Conservation (phyloP, 2,329 filamentous ascomycete species). For the Fusarium liriodendri region DNA sequence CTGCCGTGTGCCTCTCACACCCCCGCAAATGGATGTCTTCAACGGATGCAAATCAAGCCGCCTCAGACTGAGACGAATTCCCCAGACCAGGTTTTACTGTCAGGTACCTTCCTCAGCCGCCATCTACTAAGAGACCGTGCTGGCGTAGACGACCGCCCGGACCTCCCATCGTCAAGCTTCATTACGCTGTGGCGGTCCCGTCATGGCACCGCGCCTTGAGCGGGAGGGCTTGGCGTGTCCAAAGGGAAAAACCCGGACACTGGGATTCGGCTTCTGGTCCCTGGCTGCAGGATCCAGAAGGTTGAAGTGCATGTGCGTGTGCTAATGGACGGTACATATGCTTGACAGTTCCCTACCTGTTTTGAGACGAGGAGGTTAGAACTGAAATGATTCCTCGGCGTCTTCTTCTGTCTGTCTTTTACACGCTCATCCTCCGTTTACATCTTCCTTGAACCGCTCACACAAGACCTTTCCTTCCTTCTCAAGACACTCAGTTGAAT, state of each 20-base stretch:
- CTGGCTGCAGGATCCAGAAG: neutral
- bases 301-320: neutral
- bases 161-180: neutral
- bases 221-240: neutral
- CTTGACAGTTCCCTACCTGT: neutral
- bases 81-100: neutral
- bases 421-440: neutral
- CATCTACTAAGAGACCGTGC: neutral
- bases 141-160: neutral
- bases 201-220: neutral
- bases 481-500: neutral
- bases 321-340: constrained; percentile 1
- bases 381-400: neutral
- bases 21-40: neutral
- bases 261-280: neutral
- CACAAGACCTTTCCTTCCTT: neutral
- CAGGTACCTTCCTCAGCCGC: neutral
- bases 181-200: neutral
- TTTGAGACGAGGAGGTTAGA: neutral
- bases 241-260: neutral
- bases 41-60: constrained; percentile 4
- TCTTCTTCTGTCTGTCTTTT: neutral
- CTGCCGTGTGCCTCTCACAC: neutral
- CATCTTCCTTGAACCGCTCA: neutral
- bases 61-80: neutral